phyloP scores from a whole-genome alignment of 495 filamentous ascomycete genomes.

The Tuber brumale region DNA sequence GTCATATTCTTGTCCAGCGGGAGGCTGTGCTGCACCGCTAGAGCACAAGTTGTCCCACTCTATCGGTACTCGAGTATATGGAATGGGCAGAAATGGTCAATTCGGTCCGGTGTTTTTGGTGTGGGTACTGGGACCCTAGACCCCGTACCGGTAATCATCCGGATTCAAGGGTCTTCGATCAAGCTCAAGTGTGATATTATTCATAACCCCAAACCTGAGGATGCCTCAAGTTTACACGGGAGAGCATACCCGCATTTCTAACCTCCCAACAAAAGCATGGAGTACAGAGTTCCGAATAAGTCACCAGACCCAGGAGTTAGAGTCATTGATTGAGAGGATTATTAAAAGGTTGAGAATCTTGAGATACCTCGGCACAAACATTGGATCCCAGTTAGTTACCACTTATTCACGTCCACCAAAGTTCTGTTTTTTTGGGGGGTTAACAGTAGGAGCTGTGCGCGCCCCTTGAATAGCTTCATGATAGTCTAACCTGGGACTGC shows the following conservation, averaged over 20 bases:
- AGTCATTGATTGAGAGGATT: neutral
- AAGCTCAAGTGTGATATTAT: neutral
- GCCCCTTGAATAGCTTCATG: neutral
- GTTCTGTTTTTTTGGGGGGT: neutral
- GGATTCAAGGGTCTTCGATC: neutral
- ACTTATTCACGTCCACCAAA: neutral
- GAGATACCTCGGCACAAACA: neutral
- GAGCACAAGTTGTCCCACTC: neutral
- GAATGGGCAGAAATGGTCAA: neutral
- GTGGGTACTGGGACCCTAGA: neutral
- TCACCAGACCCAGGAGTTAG: neutral
- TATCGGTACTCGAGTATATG: neutral
- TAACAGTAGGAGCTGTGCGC: neutral
- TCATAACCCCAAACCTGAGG: neutral
- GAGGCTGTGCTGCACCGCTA: neutral
- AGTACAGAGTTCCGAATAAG: neutral
- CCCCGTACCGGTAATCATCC: neutral
- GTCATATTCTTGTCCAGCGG: neutral
- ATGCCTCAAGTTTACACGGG: neutral
- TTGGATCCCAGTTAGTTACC: neutral
- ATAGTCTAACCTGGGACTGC: neutral
- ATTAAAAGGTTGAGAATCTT: neutral
- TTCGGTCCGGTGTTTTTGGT: neutral
- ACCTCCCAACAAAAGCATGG: neutral
- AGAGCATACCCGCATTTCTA: neutral